phyloP scores from a whole-genome alignment of 352 stramenopile species.

The Globisporangium cystogenes region DNA sequence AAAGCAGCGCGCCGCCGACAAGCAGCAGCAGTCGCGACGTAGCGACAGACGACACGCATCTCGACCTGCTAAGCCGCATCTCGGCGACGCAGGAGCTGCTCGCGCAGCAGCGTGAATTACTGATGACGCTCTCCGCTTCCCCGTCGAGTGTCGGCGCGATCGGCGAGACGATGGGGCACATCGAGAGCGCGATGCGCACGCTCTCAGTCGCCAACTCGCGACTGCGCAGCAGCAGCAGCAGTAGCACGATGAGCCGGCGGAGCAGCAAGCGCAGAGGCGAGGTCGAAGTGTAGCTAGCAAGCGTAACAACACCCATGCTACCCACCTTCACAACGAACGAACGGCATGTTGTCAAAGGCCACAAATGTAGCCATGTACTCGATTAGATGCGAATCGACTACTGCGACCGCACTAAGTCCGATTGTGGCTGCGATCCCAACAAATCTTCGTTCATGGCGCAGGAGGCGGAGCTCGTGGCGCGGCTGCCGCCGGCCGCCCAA shows the following conservation, averaged over 20 bases:
- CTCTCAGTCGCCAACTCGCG: not conserved
- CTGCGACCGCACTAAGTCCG: no score
- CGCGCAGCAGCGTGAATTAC: slow-evolving; percentile 35
- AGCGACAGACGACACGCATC: slow-evolving; percentile 10
- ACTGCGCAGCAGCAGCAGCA: not conserved
- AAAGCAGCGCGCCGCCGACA: no score
- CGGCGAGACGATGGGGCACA: slow-evolving; percentile 35
- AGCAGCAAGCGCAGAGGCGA: not conserved
- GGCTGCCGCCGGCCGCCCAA: not conserved
- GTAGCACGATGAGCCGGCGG: not conserved
- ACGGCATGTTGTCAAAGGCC: not conserved
- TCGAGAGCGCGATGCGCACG: slow-evolving; percentile 27
- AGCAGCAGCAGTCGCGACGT: not conserved
- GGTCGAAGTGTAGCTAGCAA: not conserved
- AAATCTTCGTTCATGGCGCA: not conserved
- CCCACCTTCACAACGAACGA: no score
- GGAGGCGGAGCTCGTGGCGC: not conserved
- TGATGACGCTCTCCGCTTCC: slow-evolving; percentile 38
- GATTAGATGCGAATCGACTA: not conserved
- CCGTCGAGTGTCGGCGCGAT: slow-evolving; percentile 51
- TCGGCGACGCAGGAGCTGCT: slow-evolving; percentile 65
- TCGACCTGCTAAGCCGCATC: slow-evolving; percentile 57
- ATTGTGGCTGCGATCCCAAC: no score
- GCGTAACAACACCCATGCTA: no score
- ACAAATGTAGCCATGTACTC: no score